Evolutionary conservation across 2,329 filamentous ascomycete species (phyloP).

Genomic region (Parastagonospora avenae): DNA sequence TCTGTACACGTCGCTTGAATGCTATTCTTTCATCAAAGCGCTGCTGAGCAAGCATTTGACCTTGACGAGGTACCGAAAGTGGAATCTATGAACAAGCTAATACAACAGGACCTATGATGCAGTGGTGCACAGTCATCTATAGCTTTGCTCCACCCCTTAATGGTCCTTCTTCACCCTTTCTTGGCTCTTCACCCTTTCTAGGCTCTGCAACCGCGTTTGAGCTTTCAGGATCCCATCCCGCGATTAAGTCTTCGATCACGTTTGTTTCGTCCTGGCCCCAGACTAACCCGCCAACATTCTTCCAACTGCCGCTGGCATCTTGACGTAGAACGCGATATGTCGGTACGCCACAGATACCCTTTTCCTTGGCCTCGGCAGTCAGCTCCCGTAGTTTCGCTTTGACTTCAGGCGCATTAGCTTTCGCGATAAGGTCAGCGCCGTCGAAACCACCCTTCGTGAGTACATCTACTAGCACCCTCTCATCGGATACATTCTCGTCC

Average conservation of each 20-base stretch:
- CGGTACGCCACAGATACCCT: conserved; percentile 41
- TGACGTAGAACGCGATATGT: conserved; percentile 37
- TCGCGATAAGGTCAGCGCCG: conserved; percentile 28
- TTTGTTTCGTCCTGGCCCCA: conserved; percentile 45
- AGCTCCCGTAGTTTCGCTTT: conserved; percentile 33
- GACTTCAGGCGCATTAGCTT: conserved; percentile 26
- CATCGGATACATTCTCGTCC: conserved; percentile 35
- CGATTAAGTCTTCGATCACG: conserved; percentile 42
- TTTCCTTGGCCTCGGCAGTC: conserved; percentile 38
- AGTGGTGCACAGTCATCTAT: neutral
- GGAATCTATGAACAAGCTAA: no score
- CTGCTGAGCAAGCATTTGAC: no score
- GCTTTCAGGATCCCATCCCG: conserved; percentile 32
- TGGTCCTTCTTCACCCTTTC: neutral
- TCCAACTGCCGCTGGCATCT: conserved; percentile 11
- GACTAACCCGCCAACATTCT: conserved; percentile 28
- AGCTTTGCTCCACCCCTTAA: neutral
- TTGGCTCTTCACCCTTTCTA: conserved; percentile 6
- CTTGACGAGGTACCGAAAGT: no score
- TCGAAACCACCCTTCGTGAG: conserved; percentile 36
- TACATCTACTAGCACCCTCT: conserved; percentile 25
- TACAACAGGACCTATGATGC: no score
- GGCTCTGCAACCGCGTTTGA: conserved; percentile 10
- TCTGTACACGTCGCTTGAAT: neutral
- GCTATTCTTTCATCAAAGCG: no score